Evolutionary conservation across 345 rosid species (phyloP), one percentile per base, ranked within the genome.

Genomic region (Capsella bursapastoris): DNA sequence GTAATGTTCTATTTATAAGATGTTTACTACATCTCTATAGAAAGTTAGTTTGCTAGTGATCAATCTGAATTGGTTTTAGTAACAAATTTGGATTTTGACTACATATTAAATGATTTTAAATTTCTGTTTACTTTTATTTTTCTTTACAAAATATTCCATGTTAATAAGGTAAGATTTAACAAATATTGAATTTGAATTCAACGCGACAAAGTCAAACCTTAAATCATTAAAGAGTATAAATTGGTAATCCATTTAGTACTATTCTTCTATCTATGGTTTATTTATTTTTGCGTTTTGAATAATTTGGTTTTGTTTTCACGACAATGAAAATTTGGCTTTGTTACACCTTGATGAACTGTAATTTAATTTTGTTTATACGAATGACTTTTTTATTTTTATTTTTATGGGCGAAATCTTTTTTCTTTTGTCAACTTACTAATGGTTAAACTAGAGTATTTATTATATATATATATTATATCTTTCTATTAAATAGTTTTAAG

Each of bases 71-170:
- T 8, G 22, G 8, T 53, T 64, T 64, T 64, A 43, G 27, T 64
- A 43, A 11, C 64, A 53, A 14, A 53, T 43, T 58, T 55, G 47
- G 70, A 64, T 29, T 22, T 66, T 43, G 56, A 43, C 31, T 41
- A 52, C 1, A 12, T 49, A 51, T 27, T 29, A 4, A 15, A 1
- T 52, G 34, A 8, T 6, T 37, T 41, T 13, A 2, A 13, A 12
- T 11, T 64, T 64, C 18, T 18, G 8, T 9, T 66, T 14, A 52
- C 7, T 25, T 35, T 6, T 6, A 10, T 32, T 25, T 6, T 67
- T 4, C 5, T 47, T 22, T 52, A 8, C 9, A 69, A 29, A 58
- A 27, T 3, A 32, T 34, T 28, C 8, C 38, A n/a, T 8, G 28
- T 34, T 3, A 47, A 16, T 5, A 55, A 22, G 18, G 16, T 13